phyloP scores from a whole-genome alignment of 2,329 filamentous ascomycete species.

The Colletotrichum endophyticum region DNA sequence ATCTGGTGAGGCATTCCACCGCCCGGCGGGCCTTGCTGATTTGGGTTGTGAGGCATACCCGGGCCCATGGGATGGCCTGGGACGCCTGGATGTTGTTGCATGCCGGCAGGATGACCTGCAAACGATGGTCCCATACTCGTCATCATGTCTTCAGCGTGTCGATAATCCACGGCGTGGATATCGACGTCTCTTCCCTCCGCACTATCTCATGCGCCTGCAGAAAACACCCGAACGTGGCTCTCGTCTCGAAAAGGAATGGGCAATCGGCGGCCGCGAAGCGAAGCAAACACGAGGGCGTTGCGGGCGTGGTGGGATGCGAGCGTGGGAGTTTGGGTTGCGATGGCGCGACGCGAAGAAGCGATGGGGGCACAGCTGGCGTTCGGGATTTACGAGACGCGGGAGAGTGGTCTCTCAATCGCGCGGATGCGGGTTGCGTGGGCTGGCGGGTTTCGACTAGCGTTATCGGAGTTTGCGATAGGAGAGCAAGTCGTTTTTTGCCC shows the following conservation, averaged over 20 bases:
- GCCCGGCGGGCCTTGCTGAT: slow-evolving; percentile 71
- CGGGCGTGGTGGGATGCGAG: not conserved
- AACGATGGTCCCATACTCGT: slow-evolving; percentile 69
- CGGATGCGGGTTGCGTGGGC: not conserved
- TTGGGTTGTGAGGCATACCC: slow-evolving; percentile 70
- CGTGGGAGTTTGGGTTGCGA: slow-evolving; percentile 1
- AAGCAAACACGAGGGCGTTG: not conserved
- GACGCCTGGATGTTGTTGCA: slow-evolving; percentile 74
- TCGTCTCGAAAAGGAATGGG: not conserved
- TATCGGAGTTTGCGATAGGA: slow-evolving; percentile 14
- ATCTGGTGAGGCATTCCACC: slow-evolving; percentile 71
- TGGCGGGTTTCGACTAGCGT: slow-evolving; percentile 1
- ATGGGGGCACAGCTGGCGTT: not conserved
- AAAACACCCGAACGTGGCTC: not conserved
- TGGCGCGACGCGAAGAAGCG: slow-evolving; percentile 19
- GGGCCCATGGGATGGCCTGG: slow-evolving; percentile 68
- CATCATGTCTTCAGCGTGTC: slow-evolving; percentile 65
- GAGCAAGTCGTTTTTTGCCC: not conserved
- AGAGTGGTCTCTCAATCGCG: slow-evolving; percentile 11
- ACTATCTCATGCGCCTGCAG: slow-evolving; percentile 53
- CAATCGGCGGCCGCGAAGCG: slow-evolving; percentile 2
- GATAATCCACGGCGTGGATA: slow-evolving; percentile 66
- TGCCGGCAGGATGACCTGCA: slow-evolving; percentile 70
- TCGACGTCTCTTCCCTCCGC: slow-evolving; percentile 50
- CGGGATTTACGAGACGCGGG: slow-evolving; percentile 5